Conservation (phyloP, 768 basidiomycete genomes). For the Leccinum rimulosum region DNA sequence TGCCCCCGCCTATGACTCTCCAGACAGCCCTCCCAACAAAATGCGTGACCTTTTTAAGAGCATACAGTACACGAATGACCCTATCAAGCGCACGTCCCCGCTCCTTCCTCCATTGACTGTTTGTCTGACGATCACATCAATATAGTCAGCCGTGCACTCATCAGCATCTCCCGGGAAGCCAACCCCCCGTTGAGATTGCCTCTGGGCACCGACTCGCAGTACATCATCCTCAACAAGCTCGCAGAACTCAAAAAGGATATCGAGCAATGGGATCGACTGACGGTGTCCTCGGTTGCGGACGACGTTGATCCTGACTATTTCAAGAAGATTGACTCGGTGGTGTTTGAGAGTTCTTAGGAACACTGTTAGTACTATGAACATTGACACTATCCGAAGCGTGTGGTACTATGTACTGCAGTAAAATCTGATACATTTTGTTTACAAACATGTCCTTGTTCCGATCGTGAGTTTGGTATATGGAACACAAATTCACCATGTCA, state of each 20-base stretch:
- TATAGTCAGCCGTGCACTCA: constrained; percentile 18
- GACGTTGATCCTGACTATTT: constrained; percentile 16
- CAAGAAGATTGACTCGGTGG: constrained; percentile 3
- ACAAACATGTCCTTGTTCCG: too few relatives aligned
- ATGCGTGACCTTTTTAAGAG: constrained; percentile 10
- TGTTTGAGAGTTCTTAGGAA: too few relatives aligned
- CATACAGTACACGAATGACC: not conserved
- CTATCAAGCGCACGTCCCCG: constrained; percentile 11
- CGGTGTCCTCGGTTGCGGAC: constrained; percentile 19
- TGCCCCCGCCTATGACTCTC: constrained; percentile 17
- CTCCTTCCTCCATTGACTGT: not conserved
- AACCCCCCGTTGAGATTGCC: constrained; percentile 24
- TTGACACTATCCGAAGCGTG: too few relatives aligned
- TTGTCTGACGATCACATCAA: not conserved
- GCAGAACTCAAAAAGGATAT: constrained; percentile 16
- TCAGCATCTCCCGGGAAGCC: constrained; percentile 16
- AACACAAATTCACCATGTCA: too few relatives aligned
- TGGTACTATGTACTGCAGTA: too few relatives aligned
- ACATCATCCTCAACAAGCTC: constrained; percentile 15
- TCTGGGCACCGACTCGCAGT: constrained; percentile 19
- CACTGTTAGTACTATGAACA: too few relatives aligned
- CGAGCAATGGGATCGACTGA: constrained; percentile 12
- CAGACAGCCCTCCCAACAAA: constrained; percentile 16
- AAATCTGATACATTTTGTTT: too few relatives aligned
- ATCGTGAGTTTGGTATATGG: too few relatives aligned